These are phyloP conservation scores for Friedmanniomyces simplex DNA, from an alignment of 495 filamentous ascomycete genomes.

Conservation along the genomic window DNA sequence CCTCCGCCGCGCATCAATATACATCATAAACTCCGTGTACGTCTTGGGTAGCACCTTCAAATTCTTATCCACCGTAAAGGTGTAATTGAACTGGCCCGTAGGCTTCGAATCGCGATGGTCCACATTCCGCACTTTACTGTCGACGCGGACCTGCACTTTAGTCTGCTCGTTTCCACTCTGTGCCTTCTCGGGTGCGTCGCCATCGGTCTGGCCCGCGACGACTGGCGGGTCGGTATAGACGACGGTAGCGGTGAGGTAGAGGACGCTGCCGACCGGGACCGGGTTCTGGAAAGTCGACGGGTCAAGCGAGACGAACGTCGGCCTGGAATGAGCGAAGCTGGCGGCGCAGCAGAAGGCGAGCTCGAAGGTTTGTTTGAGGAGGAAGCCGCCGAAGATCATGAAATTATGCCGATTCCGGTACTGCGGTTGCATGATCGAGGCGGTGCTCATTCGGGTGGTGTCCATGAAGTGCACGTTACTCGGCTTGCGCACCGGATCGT, in stretches of 20 bases:
- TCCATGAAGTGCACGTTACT: constrained; percentile 57
- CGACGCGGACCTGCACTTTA: constrained; percentile 64
- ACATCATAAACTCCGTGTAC: constrained; percentile 72
- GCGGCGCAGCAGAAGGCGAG: constrained; percentile 85
- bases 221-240: constrained; percentile 64
- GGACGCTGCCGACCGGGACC: constrained; percentile 70
- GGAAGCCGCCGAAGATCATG: constrained; percentile 84
- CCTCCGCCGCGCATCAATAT: constrained; percentile 59
- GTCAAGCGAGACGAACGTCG: constrained; percentile 68
- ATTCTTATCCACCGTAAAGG: constrained; percentile 63
- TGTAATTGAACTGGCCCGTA: constrained; percentile 79
- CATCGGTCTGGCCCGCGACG: constrained; percentile 18
- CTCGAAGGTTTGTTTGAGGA: constrained; percentile 64
- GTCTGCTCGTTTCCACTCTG: constrained; percentile 43
- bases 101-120: constrained; percentile 66
- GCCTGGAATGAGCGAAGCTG: constrained; percentile 60
- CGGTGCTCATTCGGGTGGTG: constrained; percentile 53
- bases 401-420: constrained; percentile 77
- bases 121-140: constrained; percentile 66
- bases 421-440: constrained; percentile 81
- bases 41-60: constrained; percentile 65
- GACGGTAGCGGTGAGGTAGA: constrained; percentile 69
- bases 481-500: constrained; percentile 46
- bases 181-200: constrained; percentile 28
- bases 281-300: constrained; percentile 77